phyloP scores from a whole-genome alignment of 192 early-diverging fungal genomes.

The Phycomyces nitens region DNA sequence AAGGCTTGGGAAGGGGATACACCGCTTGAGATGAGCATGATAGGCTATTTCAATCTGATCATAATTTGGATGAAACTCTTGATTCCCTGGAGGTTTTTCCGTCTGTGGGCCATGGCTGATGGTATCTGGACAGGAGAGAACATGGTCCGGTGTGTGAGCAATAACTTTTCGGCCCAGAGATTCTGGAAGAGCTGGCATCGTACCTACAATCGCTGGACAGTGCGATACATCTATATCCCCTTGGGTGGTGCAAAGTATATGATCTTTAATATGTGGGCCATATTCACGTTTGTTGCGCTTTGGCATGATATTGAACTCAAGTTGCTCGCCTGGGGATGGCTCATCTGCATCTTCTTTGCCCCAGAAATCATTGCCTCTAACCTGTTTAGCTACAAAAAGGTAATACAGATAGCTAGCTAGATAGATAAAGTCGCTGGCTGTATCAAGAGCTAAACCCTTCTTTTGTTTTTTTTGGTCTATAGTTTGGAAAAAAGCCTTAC shows the following conservation, averaged over 20 bases:
- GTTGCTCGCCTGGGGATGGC: conserved; percentile 87
- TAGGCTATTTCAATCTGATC: conserved; percentile 85
- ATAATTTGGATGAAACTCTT: conserved; percentile 93
- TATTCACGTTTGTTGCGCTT: conserved; percentile 94
- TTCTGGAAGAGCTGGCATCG: conserved; percentile 97
- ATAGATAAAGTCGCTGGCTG: too few species aligned
- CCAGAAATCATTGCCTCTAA: conserved; percentile 72
- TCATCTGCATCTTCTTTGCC: conserved; percentile 78
- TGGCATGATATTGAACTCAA: conserved; percentile 92
- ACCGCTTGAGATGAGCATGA: conserved; percentile 74
- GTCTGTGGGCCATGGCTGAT: conserved; percentile 90
- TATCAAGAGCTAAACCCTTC: too few species aligned
- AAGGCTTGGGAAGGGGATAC: conserved; percentile 75
- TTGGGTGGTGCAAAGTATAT: conserved; percentile 73
- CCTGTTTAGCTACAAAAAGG: conserved; percentile 50
- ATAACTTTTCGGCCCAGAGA: conserved; percentile 87
- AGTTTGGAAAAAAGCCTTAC: conserved; percentile 52
- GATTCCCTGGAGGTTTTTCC: conserved; percentile 95
- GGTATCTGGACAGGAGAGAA: conserved; percentile 86
- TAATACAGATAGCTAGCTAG: too few species aligned
- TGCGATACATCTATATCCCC: conserved; percentile 71
- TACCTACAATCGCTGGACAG: conserved; percentile 85
- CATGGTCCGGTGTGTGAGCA: conserved; percentile 92
- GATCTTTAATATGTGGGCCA: conserved; percentile 71
- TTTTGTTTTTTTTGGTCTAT: not conserved